Evolutionary conservation across 352 stramenopile species (phyloP).

Genomic region (Globisporangium spiculum): DNA sequence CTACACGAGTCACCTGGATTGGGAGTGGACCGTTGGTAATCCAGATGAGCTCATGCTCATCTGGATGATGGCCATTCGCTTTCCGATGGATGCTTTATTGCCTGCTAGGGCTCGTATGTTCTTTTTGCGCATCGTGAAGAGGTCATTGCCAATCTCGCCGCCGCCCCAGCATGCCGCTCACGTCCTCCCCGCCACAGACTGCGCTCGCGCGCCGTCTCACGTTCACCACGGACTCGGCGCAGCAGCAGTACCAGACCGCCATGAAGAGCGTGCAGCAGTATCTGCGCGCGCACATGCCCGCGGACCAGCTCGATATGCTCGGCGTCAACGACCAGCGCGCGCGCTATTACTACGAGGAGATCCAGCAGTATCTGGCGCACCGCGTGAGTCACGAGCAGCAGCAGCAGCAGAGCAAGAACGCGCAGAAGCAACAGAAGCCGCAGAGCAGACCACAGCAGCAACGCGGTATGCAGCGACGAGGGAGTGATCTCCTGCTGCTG

Average conservation of each 20-base stretch:
- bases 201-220: slow-evolving; percentile 17
- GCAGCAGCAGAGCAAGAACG: neutral
- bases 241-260: slow-evolving; percentile 38
- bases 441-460: neutral
- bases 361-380: slow-evolving; percentile 50
- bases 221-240: slow-evolving; percentile 16
- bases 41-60: neutral
- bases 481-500: slow-evolving; percentile 1
- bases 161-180: slow-evolving; percentile 13
- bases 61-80: slow-evolving; percentile 1
- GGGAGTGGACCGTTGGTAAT: slow-evolving; percentile 7
- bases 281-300: slow-evolving; percentile 33
- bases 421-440: neutral
- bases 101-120: neutral
- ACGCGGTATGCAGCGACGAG: neutral
- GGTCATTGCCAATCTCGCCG: slow-evolving; percentile 9
- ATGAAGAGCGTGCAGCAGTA: slow-evolving; percentile 58
- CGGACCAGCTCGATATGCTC: slow-evolving; percentile 36
- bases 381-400: slow-evolving; percentile 22
- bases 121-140: neutral
- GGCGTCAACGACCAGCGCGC: slow-evolving; percentile 52
- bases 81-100: neutral
- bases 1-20: neutral
- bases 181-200: neutral
- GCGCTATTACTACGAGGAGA: slow-evolving; percentile 52